These are phyloP conservation scores for Moniliophthora roreri DNA, from an alignment of 1,284 basidiomycete genomes.

Conservation along the genomic window DNA sequence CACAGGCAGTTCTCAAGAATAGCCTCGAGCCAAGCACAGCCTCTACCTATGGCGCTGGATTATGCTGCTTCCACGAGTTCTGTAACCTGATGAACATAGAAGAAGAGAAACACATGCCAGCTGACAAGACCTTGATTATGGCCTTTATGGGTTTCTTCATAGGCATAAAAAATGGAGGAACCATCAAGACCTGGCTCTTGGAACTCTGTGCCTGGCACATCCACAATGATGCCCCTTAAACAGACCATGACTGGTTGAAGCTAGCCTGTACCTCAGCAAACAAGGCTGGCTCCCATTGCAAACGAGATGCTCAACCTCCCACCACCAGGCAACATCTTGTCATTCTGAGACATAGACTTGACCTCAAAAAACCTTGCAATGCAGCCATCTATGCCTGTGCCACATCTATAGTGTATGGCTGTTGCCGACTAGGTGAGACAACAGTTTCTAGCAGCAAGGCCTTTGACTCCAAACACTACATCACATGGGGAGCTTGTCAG, in stretches of 20 bases:
- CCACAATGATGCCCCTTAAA: constrained; percentile 7
- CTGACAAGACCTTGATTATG: constrained; percentile 23
- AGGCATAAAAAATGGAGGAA: background rate
- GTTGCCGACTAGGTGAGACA: constrained; percentile 11
- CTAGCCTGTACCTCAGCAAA: background rate
- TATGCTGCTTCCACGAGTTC: constrained; percentile 32
- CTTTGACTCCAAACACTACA: constrained; percentile 1
- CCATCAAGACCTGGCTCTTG: constrained; percentile 5
- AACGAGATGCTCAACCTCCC: background rate
- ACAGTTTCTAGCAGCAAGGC: background rate
- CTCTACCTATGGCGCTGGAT: constrained; percentile 30
- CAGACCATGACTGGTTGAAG: constrained; percentile 1
- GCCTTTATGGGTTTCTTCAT: constrained; percentile 23
- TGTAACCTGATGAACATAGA: constrained; percentile 27
- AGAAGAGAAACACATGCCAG: constrained; percentile 32
- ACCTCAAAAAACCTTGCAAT: constrained; percentile 2
- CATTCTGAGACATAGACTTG: background rate
- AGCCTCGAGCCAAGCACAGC: constrained; percentile 14
- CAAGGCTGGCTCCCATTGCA: constrained; percentile 1
- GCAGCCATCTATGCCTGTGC: constrained; percentile 11
- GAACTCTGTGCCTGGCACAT: constrained; percentile 12
- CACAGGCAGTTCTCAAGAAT: background rate
- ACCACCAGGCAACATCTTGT: constrained; percentile 1
- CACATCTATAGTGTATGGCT: constrained; percentile 3
- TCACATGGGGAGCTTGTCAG: background rate